Conservation (phyloP, 805 yeast genomes). For the Torulaspora delbrueckii region DNA sequence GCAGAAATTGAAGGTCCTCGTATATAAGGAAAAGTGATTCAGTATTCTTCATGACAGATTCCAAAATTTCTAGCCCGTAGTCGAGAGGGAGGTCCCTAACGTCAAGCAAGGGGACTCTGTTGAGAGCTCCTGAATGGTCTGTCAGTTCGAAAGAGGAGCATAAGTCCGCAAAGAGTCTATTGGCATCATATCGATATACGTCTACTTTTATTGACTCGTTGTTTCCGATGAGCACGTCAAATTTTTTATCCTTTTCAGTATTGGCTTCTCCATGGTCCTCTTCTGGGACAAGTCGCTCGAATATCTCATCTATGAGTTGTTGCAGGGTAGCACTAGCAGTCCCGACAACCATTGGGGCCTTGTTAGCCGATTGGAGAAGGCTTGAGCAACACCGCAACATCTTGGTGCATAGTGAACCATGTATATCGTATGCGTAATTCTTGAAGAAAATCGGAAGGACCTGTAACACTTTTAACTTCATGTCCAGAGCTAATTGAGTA, state of each 20-base stretch:
- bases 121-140: constrained; percentile 1
- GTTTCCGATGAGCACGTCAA: constrained; percentile 45
- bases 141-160: constrained; percentile 44
- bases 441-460: constrained; percentile 71
- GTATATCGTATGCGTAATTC: constrained; percentile 51
- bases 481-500: constrained; percentile 68
- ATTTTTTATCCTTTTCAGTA: constrained; percentile 21
- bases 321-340: constrained; percentile 93
- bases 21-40: constrained; percentile 50
- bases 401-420: constrained; percentile 52
- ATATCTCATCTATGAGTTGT: constrained; percentile 72
- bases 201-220: constrained; percentile 42
- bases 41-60: constrained; percentile 68
- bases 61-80: constrained; percentile 77
- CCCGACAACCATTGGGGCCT: constrained; percentile 71
- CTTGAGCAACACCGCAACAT: constrained; percentile 62
- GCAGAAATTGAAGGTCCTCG: constrained; percentile 58
- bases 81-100: constrained; percentile 51
- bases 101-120: constrained; percentile 37
- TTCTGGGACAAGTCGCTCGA: constrained; percentile 50
- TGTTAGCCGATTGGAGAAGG: constrained; percentile 60
- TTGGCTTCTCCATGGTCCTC: constrained; percentile 36
- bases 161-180: constrained; percentile 63
- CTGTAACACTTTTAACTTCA: constrained; percentile 82
- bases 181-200: constrained; percentile 62